A percentile compares a stretch with the other conserved stretches of the same genome.
Evolutionary conservation across 2,329 filamentous ascomycete genomes (phyloP).

Genomic region (Pseudophaeomoniella oleicola): DNA sequence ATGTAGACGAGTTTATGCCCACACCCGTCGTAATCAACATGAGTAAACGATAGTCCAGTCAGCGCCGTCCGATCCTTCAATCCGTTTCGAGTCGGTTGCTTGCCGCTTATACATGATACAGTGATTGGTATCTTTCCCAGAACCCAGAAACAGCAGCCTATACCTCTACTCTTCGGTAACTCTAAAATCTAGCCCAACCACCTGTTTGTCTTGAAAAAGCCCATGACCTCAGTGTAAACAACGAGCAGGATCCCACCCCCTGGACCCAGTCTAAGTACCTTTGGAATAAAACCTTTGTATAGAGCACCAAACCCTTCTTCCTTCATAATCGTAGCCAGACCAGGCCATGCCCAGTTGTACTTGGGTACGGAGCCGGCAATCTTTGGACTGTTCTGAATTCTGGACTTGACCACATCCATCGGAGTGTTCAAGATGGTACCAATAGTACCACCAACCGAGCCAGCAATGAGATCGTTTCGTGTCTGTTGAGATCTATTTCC

Average conservation of each 20-base stretch:
- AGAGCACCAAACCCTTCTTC: slow-evolving; percentile 86
- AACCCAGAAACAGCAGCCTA: background rate
- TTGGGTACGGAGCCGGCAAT: slow-evolving; percentile 70
- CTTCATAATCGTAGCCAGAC: slow-evolving; percentile 70
- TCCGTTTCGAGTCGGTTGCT: slow-evolving; percentile 1
- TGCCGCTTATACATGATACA: background rate
- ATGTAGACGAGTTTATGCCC: too few relatives aligned
- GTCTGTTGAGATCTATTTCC: slow-evolving; percentile 65
- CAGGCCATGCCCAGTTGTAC: slow-evolving; percentile 97
- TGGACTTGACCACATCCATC: slow-evolving; percentile 93
- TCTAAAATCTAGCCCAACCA: background rate
- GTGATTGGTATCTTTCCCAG: background rate
- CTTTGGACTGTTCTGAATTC: slow-evolving; percentile 88
- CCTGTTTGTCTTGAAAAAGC: slow-evolving; percentile 64
- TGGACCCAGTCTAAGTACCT: slow-evolving; percentile 67
- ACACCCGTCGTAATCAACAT: too few relatives aligned
- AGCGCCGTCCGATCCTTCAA: background rate
- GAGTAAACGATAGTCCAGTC: too few relatives aligned
- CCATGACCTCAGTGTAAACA: slow-evolving; percentile 38
- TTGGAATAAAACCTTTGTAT: slow-evolving; percentile 96
- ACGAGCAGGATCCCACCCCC: slow-evolving; percentile 46
- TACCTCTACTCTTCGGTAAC: background rate
- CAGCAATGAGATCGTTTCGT: slow-evolving; percentile 74
- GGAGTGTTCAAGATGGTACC: slow-evolving; percentile 92
- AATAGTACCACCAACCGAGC: slow-evolving; percentile 72